Evolutionary conservation across 495 filamentous ascomycete genomes (phyloP).

Genomic region (Articulospora tetracladia): DNA sequence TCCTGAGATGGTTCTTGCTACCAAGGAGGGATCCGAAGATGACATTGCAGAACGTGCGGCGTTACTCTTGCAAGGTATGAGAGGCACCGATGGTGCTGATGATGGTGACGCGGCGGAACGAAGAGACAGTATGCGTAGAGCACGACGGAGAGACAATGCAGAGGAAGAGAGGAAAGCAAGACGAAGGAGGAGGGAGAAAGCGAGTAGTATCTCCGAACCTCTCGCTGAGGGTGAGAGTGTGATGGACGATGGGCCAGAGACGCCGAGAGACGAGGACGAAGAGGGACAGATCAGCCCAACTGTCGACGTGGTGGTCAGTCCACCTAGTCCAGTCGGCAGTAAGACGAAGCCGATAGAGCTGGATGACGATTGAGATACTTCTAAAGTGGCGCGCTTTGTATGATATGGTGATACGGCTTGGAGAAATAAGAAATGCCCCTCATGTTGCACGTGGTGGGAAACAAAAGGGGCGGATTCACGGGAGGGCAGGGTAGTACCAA

Average conservation of each 20-base stretch:
- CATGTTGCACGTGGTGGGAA: too few relatives aligned
- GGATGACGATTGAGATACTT: constrained; percentile 18
- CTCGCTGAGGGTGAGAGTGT: constrained; percentile 37
- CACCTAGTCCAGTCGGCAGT: constrained; percentile 39
- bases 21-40: constrained; percentile 39
- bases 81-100: constrained; percentile 56
- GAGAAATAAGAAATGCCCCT: too few relatives aligned
- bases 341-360: constrained; percentile 30
- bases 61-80: constrained; percentile 74
- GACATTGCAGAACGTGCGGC: constrained; percentile 81
- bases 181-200: constrained; percentile 53
- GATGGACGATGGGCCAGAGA: not conserved
- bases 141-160: constrained; percentile 62
- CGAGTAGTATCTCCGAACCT: constrained; percentile 23
- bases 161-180: constrained; percentile 65
- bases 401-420: too few relatives aligned
- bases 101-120: constrained; percentile 52
- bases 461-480: too few relatives aligned
- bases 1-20: constrained; percentile 24
- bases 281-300: constrained; percentile 19
- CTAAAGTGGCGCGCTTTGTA: not conserved
- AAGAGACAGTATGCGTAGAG: constrained; percentile 49
- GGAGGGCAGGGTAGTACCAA: too few relatives aligned
- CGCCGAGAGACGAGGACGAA: constrained; percentile 22
- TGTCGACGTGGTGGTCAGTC: constrained; percentile 36